Evolutionary conservation across 163 green algal species (phyloP).

Genomic region (Scenedesmus sp.): DNA sequence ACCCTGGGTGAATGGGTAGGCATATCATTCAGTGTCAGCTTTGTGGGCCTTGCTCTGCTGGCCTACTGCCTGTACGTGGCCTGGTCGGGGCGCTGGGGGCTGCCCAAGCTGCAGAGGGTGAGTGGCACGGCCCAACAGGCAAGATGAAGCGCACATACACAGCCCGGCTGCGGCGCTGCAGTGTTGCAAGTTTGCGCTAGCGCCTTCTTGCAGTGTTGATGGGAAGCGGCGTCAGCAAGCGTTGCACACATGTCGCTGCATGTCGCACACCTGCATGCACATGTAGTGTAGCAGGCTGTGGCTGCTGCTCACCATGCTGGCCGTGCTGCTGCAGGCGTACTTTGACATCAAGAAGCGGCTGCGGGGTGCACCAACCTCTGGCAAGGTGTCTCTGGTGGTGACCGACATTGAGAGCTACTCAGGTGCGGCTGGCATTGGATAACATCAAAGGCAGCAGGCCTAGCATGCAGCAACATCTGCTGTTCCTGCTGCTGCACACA

Average conservation of each 20-base stretch:
- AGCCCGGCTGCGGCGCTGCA: neutral
- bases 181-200: too few species aligned
- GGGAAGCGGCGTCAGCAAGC: too few species aligned
- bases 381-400: slow-evolving; percentile 52
- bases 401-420: slow-evolving; percentile 67
- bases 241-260: neutral
- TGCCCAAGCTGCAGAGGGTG: slow-evolving; percentile 38
- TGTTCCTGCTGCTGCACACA: neutral
- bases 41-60: slow-evolving; percentile 11
- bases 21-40: neutral
- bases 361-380: neutral
- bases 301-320: neutral
- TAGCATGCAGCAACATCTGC: too few species aligned
- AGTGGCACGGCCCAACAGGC: neutral
- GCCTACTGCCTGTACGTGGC: slow-evolving; percentile 27
- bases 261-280: neutral
- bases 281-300: neutral
- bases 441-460: neutral
- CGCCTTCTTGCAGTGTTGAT: neutral
- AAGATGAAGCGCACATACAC: neutral
- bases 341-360: slow-evolving; percentile 53
- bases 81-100: slow-evolving; percentile 43
- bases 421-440: neutral
- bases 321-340: slow-evolving; percentile 17
- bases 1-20: neutral